These are phyloP conservation scores for Neophaeococcomyces aloes DNA, from an alignment of 2,329 filamentous ascomycete genomes.

Conservation along the genomic window DNA sequence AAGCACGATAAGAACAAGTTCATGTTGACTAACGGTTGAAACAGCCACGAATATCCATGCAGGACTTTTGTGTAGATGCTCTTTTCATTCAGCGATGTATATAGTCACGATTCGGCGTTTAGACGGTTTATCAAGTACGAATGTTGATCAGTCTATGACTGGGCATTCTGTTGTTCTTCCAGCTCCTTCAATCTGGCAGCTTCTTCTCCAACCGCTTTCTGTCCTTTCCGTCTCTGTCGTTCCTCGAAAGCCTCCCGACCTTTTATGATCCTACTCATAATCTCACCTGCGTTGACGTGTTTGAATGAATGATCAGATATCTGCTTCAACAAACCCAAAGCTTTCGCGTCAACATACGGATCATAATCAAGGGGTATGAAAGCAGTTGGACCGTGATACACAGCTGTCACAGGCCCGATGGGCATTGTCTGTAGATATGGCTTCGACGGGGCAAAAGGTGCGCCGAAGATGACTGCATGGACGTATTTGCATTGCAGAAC, in stretches of 20 bases:
- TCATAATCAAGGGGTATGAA: constrained; percentile 73
- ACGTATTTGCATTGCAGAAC: constrained; percentile 95
- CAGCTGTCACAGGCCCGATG: constrained; percentile 60
- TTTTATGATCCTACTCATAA: constrained; percentile 81
- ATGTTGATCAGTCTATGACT: constrained; percentile 9
- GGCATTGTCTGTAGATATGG: constrained; percentile 67
- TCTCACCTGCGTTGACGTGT: constrained; percentile 82
- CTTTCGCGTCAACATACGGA: constrained; percentile 69
- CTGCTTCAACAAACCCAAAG: constrained; percentile 73
- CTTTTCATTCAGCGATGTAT: neutral
- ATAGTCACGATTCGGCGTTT: constrained; percentile 2
- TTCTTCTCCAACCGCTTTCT: constrained; percentile 69
- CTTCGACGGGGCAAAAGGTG: constrained; percentile 75
- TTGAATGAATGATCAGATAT: constrained; percentile 68
- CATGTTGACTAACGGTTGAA: constrained; percentile 42
- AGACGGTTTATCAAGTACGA: constrained; percentile 7
- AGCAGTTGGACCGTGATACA: constrained; percentile 93
- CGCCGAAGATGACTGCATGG: constrained; percentile 76
- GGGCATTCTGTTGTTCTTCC: constrained; percentile 40
- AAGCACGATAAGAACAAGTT: constrained; percentile 40
- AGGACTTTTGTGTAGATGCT: constrained; percentile 32
- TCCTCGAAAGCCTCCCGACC: constrained; percentile 83
- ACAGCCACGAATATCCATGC: constrained; percentile 32
- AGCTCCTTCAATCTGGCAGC: constrained; percentile 49
- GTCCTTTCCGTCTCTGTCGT: constrained; percentile 76